Evolutionary conservation across 31 red algal genomes (phyloP).

Genomic region (Odonthalia washingtoniensis): DNA sequence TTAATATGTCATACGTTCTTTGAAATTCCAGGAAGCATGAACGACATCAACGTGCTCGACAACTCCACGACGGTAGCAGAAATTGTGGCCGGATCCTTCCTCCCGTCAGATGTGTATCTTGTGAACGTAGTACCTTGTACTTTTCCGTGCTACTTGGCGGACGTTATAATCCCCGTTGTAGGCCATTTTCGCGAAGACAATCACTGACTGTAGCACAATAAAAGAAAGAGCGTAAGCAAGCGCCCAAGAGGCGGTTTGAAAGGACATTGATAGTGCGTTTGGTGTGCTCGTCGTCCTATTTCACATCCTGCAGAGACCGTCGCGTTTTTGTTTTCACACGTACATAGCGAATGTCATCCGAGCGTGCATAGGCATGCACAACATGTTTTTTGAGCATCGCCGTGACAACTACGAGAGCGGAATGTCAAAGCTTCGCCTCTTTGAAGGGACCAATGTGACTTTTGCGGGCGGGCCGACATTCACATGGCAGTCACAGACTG

Average conservation of each 20-base stretch:
- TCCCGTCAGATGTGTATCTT: background rate
- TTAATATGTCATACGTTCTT: slow-evolving; percentile 48
- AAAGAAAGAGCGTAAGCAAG: background rate
- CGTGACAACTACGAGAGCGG: background rate
- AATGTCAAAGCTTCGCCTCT: background rate
- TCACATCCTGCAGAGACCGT: slow-evolving; percentile 39
- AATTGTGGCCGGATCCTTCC: slow-evolving; percentile 4
- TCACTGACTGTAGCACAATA: background rate
- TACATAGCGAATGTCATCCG: slow-evolving; percentile 37
- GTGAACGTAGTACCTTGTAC: background rate
- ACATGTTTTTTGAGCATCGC: slow-evolving; percentile 39
- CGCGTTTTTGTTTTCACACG: slow-evolving; percentile 26
- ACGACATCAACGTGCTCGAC: slow-evolving; percentile 52
- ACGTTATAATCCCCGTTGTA: background rate
- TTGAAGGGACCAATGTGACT: background rate
- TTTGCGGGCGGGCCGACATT: background rate
- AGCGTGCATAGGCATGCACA: slow-evolving; percentile 50
- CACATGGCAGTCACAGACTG: background rate
- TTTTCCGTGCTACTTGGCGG: background rate
- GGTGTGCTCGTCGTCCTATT: slow-evolving; percentile 32
- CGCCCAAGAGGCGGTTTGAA: slow-evolving; percentile 40
- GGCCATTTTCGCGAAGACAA: background rate
- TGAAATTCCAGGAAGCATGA: background rate
- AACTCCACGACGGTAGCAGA: background rate
- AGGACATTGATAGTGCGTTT: slow-evolving; percentile 58